A percentile compares a stretch with the other conserved stretches of the same genome.
These are phyloP conservation scores for Fusarium sterilihyphosum DNA, from an alignment of 2,329 filamentous ascomycete species.

Conservation along the genomic window DNA sequence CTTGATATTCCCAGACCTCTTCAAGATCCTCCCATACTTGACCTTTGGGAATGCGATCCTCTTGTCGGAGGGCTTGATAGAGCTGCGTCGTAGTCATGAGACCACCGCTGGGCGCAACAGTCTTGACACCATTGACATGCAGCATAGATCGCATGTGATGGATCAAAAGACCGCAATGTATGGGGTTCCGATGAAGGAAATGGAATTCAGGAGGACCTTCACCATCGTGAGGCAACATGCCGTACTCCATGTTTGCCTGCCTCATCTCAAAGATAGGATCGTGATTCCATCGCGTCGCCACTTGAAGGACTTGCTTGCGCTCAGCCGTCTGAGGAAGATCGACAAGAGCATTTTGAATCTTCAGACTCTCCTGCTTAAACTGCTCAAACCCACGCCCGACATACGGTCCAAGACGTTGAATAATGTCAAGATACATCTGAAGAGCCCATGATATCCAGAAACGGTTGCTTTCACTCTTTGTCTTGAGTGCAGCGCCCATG, in stretches of 20 bases:
- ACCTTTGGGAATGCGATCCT: conserved; percentile 10
- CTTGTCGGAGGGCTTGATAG: conserved; percentile 37
- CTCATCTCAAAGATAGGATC: conserved; percentile 14
- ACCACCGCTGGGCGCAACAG: conserved; percentile 20
- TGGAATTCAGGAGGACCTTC: not conserved
- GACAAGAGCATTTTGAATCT: conserved; percentile 27
- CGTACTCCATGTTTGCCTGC: too few relatives aligned
- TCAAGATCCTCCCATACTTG: conserved; percentile 30
- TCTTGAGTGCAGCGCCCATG: not conserved
- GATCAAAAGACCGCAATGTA: conserved; percentile 34
- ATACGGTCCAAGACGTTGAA: too few relatives aligned
- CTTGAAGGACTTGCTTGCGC: conserved; percentile 3
- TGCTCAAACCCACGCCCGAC: not conserved
- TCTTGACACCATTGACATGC: conserved; percentile 14
- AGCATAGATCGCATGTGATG: conserved; percentile 31
- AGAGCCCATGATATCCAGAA: conserved; percentile 30
- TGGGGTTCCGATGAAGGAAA: conserved; percentile 36
- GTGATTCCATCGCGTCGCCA: conserved; percentile 17
- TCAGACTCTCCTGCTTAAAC: conserved; percentile 21
- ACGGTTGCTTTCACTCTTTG: too few relatives aligned
- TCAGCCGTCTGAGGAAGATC: not conserved
- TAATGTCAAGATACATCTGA: conserved; percentile 29
- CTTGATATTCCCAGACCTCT: conserved; percentile 25
- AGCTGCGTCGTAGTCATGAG: conserved; percentile 33
- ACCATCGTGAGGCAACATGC: too few relatives aligned